Conservation (phyloP, 2,329 filamentous ascomycete species). For the Arthrinium phaeospermum region DNA sequence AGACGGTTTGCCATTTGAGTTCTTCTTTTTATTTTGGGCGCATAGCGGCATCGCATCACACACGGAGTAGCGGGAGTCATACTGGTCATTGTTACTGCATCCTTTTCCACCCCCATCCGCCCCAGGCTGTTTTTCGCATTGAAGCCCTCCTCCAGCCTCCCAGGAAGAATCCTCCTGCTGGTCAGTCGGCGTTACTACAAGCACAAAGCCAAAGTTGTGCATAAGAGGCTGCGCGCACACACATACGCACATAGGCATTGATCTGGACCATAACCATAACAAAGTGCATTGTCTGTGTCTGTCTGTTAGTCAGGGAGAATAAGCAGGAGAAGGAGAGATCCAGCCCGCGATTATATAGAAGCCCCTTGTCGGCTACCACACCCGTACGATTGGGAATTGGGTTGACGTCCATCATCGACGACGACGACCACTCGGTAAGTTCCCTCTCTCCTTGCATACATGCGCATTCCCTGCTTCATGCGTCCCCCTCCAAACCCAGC, state of each 20-base stretch:
- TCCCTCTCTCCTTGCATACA: background rate
- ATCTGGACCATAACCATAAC: background rate
- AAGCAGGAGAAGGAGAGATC: background rate
- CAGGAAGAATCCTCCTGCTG: background rate
- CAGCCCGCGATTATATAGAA: background rate
- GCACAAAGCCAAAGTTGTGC: background rate
- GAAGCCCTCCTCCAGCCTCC: background rate
- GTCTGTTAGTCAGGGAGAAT: background rate
- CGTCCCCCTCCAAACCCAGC: background rate
- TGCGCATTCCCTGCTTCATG: background rate
- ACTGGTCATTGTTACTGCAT: background rate
- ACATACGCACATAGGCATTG: background rate
- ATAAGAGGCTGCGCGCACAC: background rate
- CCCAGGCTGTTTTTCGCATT: background rate
- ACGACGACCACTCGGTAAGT: background rate
- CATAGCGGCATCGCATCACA: background rate
- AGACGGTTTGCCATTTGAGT: background rate
- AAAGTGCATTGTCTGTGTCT: background rate
- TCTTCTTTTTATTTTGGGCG: background rate
- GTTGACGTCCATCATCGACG: background rate
- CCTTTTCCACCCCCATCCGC: background rate
- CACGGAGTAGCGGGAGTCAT: background rate
- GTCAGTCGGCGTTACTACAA: background rate
- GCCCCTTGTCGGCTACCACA: background rate
- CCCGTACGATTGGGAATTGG: background rate